Conservation (phyloP, 106 monocot genomes). For the Acanthochlamys bracteata region DNA sequence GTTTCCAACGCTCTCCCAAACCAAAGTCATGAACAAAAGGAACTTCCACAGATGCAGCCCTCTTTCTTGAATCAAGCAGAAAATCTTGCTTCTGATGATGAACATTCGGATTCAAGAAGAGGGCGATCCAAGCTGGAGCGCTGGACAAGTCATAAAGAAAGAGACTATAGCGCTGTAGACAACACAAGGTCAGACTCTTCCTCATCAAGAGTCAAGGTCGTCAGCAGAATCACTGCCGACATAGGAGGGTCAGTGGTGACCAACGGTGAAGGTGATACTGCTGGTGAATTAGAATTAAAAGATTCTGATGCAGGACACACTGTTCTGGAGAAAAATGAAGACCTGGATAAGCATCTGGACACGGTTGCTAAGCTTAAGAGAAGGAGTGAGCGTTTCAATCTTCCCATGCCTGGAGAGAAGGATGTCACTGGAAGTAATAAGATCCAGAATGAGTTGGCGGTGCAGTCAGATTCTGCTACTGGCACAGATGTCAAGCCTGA, state of each 20-base stretch:
- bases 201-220: conserved; percentile 16
- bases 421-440: conserved; percentile 36
- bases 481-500: conserved; percentile 66
- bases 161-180: conserved; percentile 32
- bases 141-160: conserved; percentile 89
- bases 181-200: conserved; percentile 17
- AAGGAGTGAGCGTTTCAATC: conserved; percentile 85
- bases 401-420: conserved; percentile 85
- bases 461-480: conserved; percentile 22
- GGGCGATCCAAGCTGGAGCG: conserved; percentile 91
- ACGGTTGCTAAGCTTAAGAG: conserved; percentile 83
- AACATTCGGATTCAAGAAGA: conserved; percentile 40
- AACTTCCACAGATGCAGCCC: conserved; percentile 3
- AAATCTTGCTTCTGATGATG: conserved; percentile 50
- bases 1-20: conserved; percentile 6
- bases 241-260: conserved; percentile 10
- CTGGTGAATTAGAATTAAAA: conserved; percentile 28
- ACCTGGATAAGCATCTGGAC: conserved; percentile 57
- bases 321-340: conserved; percentile 28
- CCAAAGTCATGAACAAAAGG: background rate
- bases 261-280: conserved; percentile 21
- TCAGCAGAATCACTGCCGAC: conserved; percentile 11
- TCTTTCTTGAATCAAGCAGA: conserved; percentile 25
- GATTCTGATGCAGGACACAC: conserved; percentile 23
- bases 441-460: conserved; percentile 32